Evolutionary conservation across 208 protist genomes (phyloP).

Genomic region (Acanthamoeba triangularis): DNA sequence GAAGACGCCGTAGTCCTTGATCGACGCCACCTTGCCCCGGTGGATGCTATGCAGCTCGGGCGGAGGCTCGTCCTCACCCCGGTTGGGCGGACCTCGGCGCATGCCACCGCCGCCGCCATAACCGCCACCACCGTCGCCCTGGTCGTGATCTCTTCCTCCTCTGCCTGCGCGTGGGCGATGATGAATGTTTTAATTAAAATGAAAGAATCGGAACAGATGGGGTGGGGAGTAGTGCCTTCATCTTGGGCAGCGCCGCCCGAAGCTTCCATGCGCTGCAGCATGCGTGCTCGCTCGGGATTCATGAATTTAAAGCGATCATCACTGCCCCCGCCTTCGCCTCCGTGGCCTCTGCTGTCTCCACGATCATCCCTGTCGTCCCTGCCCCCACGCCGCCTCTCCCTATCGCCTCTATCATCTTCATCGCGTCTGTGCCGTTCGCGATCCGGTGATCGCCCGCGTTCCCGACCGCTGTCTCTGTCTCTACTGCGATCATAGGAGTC

Average conservation of each 20-base stretch:
- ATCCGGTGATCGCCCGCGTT: neutral
- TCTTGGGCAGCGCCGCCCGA: neutral
- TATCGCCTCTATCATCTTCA: neutral
- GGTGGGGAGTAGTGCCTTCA: neutral
- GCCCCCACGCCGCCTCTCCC: neutral
- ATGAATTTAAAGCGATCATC: slow-evolving; percentile 68
- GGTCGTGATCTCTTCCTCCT: neutral
- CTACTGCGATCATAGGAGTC: neutral
- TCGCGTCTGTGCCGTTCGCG: neutral
- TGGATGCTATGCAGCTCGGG: slow-evolving; percentile 70
- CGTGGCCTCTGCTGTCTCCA: neutral
- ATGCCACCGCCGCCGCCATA: neutral
- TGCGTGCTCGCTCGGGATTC: slow-evolving; percentile 65
- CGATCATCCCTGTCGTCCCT: neutral
- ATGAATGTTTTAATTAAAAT: slow-evolving; percentile 31
- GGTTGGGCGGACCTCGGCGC: neutral
- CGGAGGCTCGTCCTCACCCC: slow-evolving; percentile 34
- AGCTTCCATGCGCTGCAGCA: slow-evolving; percentile 39
- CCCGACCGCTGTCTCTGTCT: neutral
- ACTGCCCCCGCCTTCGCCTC: neutral
- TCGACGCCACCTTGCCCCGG: slow-evolving; percentile 68
- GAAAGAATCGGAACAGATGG: neutral
- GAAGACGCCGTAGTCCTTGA: slow-evolving; percentile 79
- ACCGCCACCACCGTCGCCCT: neutral
- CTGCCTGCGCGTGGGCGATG: neutral